Percentiles rank a stretch among this genome's conserved stretches.
Evolutionary conservation across 495 filamentous ascomycete species (phyloP).

Genomic region (Penicillium mononematosum): DNA sequence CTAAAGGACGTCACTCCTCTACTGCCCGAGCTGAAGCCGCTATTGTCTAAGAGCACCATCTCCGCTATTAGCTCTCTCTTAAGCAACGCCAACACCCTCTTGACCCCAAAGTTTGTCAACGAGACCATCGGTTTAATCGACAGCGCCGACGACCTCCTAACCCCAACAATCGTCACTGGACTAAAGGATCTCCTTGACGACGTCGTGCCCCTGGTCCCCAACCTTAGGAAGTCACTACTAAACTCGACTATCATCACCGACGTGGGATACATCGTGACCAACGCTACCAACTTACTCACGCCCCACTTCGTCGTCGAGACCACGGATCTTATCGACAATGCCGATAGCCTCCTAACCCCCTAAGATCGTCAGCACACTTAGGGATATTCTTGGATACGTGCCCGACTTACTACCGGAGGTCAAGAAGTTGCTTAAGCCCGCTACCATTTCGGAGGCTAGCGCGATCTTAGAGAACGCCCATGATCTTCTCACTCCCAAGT

Average conservation of each 20-base stretch:
- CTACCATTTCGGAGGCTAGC: conserved; percentile 37
- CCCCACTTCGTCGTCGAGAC: conserved; percentile 35
- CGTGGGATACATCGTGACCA: conserved; percentile 37
- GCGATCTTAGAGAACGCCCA: conserved; percentile 44
- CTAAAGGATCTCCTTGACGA: conserved; percentile 34
- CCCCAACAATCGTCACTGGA: conserved; percentile 27
- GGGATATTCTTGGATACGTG: conserved; percentile 32
- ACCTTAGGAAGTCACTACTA: conserved; percentile 32
- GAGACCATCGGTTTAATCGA: conserved; percentile 38
- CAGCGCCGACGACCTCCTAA: conserved; percentile 44
- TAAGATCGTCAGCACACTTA: conserved; percentile 36
- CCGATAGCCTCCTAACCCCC: conserved; percentile 37
- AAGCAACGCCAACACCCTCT: conserved; percentile 40
- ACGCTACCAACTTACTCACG: conserved; percentile 38
- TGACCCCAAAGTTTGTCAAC: conserved; percentile 42
- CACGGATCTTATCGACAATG: conserved; percentile 33
- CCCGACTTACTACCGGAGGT: conserved; percentile 30
- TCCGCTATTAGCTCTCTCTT: conserved; percentile 36
- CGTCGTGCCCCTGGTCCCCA: conserved; percentile 31
- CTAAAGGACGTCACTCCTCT: conserved; percentile 20
- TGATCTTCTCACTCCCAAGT: conserved; percentile 38
- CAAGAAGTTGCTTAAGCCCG: conserved; percentile 30
- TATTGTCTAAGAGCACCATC: conserved; percentile 18
- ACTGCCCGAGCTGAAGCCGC: conserved; percentile 23
- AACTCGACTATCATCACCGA: conserved; percentile 35